Evolutionary conservation across 495 filamentous ascomycete species (phyloP), one percentile per base, ranked within the genome.

Genomic region (Astrocystis sublimbata): DNA sequence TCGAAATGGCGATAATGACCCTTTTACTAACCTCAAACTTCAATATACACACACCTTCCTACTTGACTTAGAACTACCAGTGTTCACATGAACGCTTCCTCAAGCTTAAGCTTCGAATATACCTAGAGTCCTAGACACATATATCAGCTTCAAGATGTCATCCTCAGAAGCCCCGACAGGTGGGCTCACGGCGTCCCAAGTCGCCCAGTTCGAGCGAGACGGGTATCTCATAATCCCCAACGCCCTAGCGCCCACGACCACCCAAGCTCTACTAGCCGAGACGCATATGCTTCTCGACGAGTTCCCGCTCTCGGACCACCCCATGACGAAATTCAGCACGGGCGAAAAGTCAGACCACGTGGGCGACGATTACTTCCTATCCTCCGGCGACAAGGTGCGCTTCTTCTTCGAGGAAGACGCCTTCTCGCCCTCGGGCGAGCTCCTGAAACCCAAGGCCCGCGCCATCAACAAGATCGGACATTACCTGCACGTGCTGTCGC

Each of bases 401-500:
- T 97, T 93, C 81, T 98, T 98, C 86, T 96, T 98, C 79, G 94
- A 98, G 73, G 90, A 93, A 70, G 89, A 88, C 74, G 89, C 89
- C 58, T 90, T 91, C 68, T 81, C 86, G 70, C 58, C 78, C 2
- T 24, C 33, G 28, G 86, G 86, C 21, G 67, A 66, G 6, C 83
- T 98, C 1, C 73, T 77, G 4, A 90, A 92, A 62, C 92, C 94
- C 19, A 96, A 93, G 71, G 75, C 87, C 40, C 82, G 78, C 40
- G 89, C 94, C 54, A 88, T 98, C 69, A 98, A 98, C 81, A 98
- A 98, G 74, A 97, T 98, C 69, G 94, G 94, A 0, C 94, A 98
- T 71, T 90, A 87, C 47, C 81, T 98, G 31, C 94, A 98, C 76
- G 79, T 71, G 0, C 79, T 93, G 0, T 92, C 86, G 1, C 80